Base-by-base conservation (phyloP, 1,284 basidiomycete species). In the Puccinia hordei region DNA sequence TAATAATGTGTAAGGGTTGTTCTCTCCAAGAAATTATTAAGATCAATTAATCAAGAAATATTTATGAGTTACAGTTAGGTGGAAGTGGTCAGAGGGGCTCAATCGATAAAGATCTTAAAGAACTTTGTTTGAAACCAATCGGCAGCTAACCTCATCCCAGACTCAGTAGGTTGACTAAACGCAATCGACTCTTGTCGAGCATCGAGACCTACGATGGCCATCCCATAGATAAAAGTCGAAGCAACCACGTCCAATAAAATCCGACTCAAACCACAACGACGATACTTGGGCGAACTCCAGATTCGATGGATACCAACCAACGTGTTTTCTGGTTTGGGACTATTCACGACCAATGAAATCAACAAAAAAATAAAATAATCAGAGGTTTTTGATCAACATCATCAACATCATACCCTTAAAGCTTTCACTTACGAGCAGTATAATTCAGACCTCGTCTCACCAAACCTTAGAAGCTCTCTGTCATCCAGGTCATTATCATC, bases 101-200 rank as follows among this genome's bases (percentile, higher is more conserved):
- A 71, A n/a, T 71, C 38, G 44, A 66, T 35, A 41, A 69, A 78
- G 35, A 78, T 51, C 35, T 55, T 78, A 24, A 78, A 78, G 33
- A 44, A 41, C 30, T 19, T n/a, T 13, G 9, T 68, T 22, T 46
- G 2, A 19, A 68, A 44, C 87, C 87, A 88, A 24, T 81, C 81
- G 77, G 83, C 83, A 85, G 87, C 87, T 44, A 87, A 83, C 55
- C 81, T 82, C 71, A 85, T 82, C 9, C 87, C 87, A 66, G 85
- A 86, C 44, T 85, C 84, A 1, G 87, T 87, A 15, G 87, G 87
- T 82, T 88, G 87, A 30, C 85, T 86, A 82, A 88, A 88, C 1
- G 87, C 87, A 0, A 87, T 85, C 66, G 86, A 82, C 2, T 83
- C 83, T 15, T 24, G 46, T 30, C 81, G 82, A 0, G 68, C 61